Evolutionary conservation across 306 rosid genomes (phyloP).

Genomic region (Cicer bijugum): DNA sequence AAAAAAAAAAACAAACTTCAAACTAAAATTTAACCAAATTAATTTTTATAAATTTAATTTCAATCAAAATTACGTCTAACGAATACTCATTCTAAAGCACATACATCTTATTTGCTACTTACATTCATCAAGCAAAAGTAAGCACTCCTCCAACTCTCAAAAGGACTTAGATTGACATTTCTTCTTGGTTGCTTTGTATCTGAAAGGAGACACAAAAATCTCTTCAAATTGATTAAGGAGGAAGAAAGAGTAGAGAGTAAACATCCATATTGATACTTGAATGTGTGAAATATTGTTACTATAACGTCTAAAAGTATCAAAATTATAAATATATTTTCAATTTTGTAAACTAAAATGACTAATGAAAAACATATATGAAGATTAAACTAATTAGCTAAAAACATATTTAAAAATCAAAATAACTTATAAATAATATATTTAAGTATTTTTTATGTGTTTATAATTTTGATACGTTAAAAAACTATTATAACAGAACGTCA

Average conservation of each 20-base stretch:
- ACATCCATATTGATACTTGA: too few species aligned
- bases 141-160: slow-evolving; percentile 54
- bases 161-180: slow-evolving; percentile 54
- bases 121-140: slow-evolving; percentile 56
- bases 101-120: slow-evolving; percentile 26
- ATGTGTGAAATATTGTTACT: too few species aligned
- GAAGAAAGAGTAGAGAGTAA: background rate
- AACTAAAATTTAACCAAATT: background rate
- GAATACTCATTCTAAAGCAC: background rate
- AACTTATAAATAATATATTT: too few species aligned
- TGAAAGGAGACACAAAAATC: slow-evolving; percentile 35
- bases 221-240: background rate
- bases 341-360: too few species aligned
- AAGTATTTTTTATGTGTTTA: too few species aligned
- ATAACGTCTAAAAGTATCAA: too few species aligned
- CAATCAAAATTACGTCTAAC: background rate
- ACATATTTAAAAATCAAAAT: too few species aligned
- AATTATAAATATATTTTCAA: too few species aligned
- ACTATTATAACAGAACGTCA: too few species aligned
- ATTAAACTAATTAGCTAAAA: too few species aligned
- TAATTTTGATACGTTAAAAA: too few species aligned
- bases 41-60: background rate
- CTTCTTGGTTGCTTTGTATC: slow-evolving; percentile 45
- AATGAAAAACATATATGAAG: too few species aligned
- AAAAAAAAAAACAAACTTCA: background rate